phyloP scores from a whole-genome alignment of 169 alveolate species.

The Plasmodium relictum region DNA sequence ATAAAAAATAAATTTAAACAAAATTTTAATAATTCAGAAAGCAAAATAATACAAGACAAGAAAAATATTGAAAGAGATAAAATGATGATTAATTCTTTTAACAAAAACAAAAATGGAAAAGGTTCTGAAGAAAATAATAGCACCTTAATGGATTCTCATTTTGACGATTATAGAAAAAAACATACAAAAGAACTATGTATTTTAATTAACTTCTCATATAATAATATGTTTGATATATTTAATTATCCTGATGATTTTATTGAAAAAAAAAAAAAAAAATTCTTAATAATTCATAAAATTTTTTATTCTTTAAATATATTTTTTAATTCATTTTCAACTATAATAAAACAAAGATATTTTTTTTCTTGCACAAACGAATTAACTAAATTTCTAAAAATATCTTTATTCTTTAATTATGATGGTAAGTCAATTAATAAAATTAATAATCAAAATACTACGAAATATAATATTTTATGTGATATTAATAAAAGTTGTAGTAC shows the following conservation, averaged over 20 bases:
- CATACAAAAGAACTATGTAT: conserved; percentile 65
- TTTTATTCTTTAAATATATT: conserved; percentile 40
- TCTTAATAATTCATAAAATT: conserved; percentile 39
- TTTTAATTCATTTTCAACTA: conserved; percentile 59
- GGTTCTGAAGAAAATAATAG: conserved; percentile 33
- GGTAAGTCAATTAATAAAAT: background rate
- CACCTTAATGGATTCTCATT: conserved; percentile 2
- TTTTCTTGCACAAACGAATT: conserved; percentile 29
- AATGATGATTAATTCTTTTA: conserved; percentile 43
- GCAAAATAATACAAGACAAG: conserved; percentile 13
- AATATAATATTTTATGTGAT: background rate
- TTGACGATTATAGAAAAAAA: conserved; percentile 59
- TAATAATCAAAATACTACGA: background rate
- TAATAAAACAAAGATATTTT: conserved; percentile 60
- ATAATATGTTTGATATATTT: conserved; percentile 77
- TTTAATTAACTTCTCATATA: conserved; percentile 68
- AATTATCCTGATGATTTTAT: conserved; percentile 50
- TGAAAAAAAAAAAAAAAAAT: conserved; percentile 32
- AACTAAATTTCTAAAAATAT: conserved; percentile 30
- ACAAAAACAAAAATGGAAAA: conserved; percentile 39
- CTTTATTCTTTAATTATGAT: conserved; percentile 29
- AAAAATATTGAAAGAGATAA: conserved; percentile 46
- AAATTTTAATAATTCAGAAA: conserved; percentile 47
- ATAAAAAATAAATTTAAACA: conserved; percentile 51
- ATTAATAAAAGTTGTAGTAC: conserved; percentile 4